Percentiles rank a stretch among this genome's conserved stretches.
Conservation (phyloP, 2,329 filamentous ascomycete genomes). For the Niveomyces coronatus region DNA sequence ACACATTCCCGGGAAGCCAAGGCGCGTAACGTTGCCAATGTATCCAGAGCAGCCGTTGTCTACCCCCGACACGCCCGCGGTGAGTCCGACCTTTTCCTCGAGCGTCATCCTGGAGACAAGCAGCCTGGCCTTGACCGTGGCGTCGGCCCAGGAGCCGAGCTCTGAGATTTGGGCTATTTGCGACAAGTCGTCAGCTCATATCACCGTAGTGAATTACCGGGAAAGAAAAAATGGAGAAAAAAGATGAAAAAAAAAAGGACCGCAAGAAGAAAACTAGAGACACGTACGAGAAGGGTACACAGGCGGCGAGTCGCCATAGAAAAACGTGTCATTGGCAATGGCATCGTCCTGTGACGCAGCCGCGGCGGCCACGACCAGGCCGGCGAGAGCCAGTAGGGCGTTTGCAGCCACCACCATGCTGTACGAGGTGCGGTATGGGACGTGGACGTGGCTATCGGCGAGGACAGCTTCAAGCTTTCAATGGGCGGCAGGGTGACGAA, state of each 20-base stretch:
- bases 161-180: slow-evolving; percentile 43
- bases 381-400: slow-evolving; percentile 3
- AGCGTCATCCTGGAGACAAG: slow-evolving; percentile 66
- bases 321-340: slow-evolving; percentile 31
- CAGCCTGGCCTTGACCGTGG: slow-evolving; percentile 54
- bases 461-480: no score
- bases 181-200: background rate
- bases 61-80: slow-evolving; percentile 51
- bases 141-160: slow-evolving; percentile 54
- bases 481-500: no score
- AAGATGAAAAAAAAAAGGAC: no score
- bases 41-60: slow-evolving; percentile 39
- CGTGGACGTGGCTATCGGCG: no score
- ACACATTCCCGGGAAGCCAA: slow-evolving; percentile 35
- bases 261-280: no score
- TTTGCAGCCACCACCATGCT: slow-evolving; percentile 4
- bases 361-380: slow-evolving; percentile 6
- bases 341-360: slow-evolving; percentile 12
- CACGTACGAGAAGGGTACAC: slow-evolving; percentile 42
- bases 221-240: no score
- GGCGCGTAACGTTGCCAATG: slow-evolving; percentile 26
- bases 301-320: slow-evolving; percentile 39
- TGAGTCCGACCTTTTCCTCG: slow-evolving; percentile 69
- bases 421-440: no score
- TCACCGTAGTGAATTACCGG: no score